Percentiles rank a stretch among this genome's conserved stretches.
These are phyloP conservation scores for Amoebophrya sp. DNA, from an alignment of 169 alveolate species.

Conservation along the genomic window DNA sequence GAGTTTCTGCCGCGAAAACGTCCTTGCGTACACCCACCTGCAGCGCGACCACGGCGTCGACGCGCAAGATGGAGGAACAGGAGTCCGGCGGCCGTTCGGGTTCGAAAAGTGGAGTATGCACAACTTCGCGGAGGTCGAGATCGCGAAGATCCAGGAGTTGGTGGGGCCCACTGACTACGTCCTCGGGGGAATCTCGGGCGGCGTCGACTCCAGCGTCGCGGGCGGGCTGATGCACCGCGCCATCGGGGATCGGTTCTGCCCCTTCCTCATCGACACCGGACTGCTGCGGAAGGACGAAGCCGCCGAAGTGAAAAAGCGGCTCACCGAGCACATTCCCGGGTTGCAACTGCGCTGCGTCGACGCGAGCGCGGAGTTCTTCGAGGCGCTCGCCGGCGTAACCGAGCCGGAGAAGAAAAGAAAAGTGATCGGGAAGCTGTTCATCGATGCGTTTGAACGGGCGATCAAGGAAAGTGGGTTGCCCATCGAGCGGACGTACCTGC, in stretches of 20 bases:
- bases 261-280: constrained; percentile 46
- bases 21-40: not conserved
- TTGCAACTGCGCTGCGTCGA: constrained; percentile 32
- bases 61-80: not conserved
- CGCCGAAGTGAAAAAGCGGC: constrained; percentile 26
- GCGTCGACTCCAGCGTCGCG: constrained; percentile 45
- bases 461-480: constrained; percentile 31
- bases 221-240: constrained; percentile 34
- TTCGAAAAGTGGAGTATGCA: constrained; percentile 35
- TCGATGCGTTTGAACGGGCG: constrained; percentile 39
- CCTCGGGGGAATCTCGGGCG: constrained; percentile 45
- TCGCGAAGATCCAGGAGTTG: not conserved
- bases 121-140: constrained; percentile 28
- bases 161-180: constrained; percentile 28
- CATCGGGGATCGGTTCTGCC: constrained; percentile 39
- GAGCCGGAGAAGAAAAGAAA: constrained; percentile 48
- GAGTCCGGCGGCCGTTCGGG: not conserved
- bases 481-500: constrained; percentile 20
- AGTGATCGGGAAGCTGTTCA: constrained; percentile 41
- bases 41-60: not conserved
- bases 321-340: constrained; percentile 30
- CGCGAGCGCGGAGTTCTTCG: constrained; percentile 25
- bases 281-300: constrained; percentile 40
- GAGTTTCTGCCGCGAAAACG: too few relatives aligned
- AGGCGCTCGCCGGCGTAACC: constrained; percentile 23